These are phyloP conservation scores for Peronospora destructor DNA, from an alignment of 352 stramenopile species.

Conservation along the genomic window DNA sequence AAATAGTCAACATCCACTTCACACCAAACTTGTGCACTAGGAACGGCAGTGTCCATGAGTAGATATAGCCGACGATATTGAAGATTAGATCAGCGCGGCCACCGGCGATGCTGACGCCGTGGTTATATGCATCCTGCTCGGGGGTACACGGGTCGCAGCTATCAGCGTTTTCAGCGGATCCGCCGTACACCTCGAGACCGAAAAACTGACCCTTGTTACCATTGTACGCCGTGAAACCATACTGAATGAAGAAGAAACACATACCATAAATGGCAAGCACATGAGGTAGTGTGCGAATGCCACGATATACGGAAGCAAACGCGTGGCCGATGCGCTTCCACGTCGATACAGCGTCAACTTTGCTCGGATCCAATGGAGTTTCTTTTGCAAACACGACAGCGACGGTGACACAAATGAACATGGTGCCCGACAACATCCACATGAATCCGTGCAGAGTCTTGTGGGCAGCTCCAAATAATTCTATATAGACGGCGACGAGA, in stretches of 20 bases:
- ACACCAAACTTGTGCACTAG: slow-evolving; percentile 34
- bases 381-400: slow-evolving; percentile 30
- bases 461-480: slow-evolving; percentile 39
- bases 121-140: slow-evolving; percentile 30
- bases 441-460: slow-evolving; percentile 41
- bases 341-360: slow-evolving; percentile 9
- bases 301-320: slow-evolving; percentile 28
- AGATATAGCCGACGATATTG: slow-evolving; percentile 35
- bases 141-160: slow-evolving; percentile 25
- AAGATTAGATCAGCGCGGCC: slow-evolving; percentile 25
- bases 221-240: slow-evolving; percentile 51
- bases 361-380: slow-evolving; percentile 14
- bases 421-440: slow-evolving; percentile 34
- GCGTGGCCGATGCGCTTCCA: slow-evolving; percentile 23
- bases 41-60: slow-evolving; percentile 34
- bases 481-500: slow-evolving; percentile 41
- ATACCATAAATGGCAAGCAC: slow-evolving; percentile 29
- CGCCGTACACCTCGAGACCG: slow-evolving; percentile 40
- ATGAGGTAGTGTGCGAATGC: slow-evolving; percentile 25
- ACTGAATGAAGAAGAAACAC: slow-evolving; percentile 35
- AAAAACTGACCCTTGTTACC: slow-evolving; percentile 59
- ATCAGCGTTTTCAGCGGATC: slow-evolving; percentile 28
- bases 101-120: slow-evolving; percentile 36
- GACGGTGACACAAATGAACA: slow-evolving; percentile 29
- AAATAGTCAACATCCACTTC: slow-evolving; percentile 27